Conservation (phyloP, 108 stramenopile genomes). For the Hondaea fermentalgiana region DNA sequence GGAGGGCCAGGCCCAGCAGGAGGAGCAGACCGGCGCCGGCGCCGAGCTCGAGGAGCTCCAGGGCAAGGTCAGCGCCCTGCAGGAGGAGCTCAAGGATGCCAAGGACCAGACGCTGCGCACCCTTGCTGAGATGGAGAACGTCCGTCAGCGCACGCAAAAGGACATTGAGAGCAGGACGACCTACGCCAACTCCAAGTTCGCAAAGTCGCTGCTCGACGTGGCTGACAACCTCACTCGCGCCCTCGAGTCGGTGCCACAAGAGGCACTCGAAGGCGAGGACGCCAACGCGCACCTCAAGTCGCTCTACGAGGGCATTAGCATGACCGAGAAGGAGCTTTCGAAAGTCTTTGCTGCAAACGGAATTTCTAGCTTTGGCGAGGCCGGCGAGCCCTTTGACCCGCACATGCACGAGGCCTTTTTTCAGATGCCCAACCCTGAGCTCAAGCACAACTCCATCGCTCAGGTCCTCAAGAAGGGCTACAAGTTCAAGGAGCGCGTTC, state of each 20-base stretch:
- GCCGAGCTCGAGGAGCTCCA: background rate
- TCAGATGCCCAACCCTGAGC: constrained; percentile 64
- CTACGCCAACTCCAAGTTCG: constrained; percentile 75
- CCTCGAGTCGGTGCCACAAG: background rate
- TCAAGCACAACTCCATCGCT: constrained; percentile 49
- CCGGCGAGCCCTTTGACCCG: constrained; percentile 87
- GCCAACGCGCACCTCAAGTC: constrained; percentile 32
- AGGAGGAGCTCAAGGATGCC: constrained; percentile 40
- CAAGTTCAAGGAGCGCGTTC: constrained; percentile 77
- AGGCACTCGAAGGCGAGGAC: background rate
- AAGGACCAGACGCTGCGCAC: constrained; percentile 70
- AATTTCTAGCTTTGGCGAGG: constrained; percentile 63
- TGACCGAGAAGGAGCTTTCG: constrained; percentile 72
- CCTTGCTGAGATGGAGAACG: constrained; percentile 93
- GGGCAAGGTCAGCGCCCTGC: background rate
- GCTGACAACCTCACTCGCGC: constrained; percentile 14
- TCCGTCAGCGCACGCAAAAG: constrained; percentile 73
- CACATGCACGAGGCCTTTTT: constrained; percentile 87
- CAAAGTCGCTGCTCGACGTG: constrained; percentile 61
- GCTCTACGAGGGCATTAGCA: constrained; percentile 75
- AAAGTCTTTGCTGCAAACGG: constrained; percentile 78
- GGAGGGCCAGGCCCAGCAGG: background rate
- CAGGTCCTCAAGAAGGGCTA: constrained; percentile 90
- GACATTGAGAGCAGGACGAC: constrained; percentile 72
- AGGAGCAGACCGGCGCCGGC: background rate